These are phyloP conservation scores for Pelomyxa schiedti DNA, from an alignment of 78 protist genomes.

Conservation along the genomic window DNA sequence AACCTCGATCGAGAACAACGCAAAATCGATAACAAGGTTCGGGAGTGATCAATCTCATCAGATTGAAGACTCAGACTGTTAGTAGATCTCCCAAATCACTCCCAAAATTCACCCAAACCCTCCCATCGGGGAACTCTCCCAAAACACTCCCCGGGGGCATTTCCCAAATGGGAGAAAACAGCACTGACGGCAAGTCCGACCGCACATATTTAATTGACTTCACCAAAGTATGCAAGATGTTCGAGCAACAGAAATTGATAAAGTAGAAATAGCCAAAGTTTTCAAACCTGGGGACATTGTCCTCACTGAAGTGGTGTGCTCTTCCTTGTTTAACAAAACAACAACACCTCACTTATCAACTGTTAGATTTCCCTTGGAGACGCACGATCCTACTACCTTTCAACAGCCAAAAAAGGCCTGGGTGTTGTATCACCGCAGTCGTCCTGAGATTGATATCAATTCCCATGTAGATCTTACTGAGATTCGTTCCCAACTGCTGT, in stretches of 20 bases:
- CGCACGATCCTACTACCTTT: slow-evolving; percentile 55
- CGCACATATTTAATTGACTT: neutral
- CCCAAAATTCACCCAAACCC: too few relatives aligned
- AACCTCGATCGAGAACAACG: too few relatives aligned
- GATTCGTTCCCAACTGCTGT: too few relatives aligned
- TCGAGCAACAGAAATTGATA: slow-evolving; percentile 65
- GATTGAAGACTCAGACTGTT: too few relatives aligned
- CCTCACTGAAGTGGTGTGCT: slow-evolving; percentile 49
- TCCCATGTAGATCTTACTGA: too few relatives aligned
- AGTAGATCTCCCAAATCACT: too few relatives aligned
- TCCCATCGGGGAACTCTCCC: too few relatives aligned
- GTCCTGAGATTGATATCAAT: too few relatives aligned
- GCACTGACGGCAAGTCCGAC: neutral
- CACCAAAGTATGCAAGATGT: slow-evolving; percentile 53
- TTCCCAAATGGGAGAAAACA: too few relatives aligned
- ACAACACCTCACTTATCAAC: neutral
- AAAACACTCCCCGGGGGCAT: too few relatives aligned
- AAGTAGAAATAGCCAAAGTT: slow-evolving; percentile 63
- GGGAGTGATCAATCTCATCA: too few relatives aligned
- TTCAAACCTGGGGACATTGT: slow-evolving; percentile 76
- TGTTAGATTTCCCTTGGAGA: slow-evolving; percentile 71
- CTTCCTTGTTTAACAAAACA: neutral
- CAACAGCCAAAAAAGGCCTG: slow-evolving; percentile 70
- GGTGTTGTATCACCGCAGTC: slow-evolving; percentile 80
- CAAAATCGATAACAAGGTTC: too few relatives aligned